Evolutionary conservation across 2,329 filamentous ascomycete species (phyloP).

Genomic region (Penicillium concentricum): DNA sequence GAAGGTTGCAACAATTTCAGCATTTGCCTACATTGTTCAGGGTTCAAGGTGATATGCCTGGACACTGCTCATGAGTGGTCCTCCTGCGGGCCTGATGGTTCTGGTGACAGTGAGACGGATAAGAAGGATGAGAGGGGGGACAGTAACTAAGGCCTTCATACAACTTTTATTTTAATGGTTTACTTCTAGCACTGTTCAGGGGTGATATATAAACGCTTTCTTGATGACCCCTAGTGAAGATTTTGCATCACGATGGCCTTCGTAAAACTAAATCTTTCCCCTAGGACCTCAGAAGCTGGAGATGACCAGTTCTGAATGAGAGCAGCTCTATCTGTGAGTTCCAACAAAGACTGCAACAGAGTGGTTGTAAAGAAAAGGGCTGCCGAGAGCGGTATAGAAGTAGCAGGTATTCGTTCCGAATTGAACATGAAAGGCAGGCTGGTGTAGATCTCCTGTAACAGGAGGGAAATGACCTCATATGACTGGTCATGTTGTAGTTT

Average conservation of each 20-base stretch:
- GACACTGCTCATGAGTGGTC: not conserved
- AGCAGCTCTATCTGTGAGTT: not conserved
- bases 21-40: not conserved
- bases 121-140: not conserved
- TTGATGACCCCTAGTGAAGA: not conserved
- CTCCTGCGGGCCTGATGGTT: not conserved
- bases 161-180: too few relatives aligned
- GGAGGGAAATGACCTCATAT: not conserved
- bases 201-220: not conserved
- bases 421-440: slow-evolving; percentile 3
- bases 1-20: not conserved
- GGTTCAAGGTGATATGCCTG: not conserved
- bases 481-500: not conserved
- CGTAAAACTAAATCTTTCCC: not conserved
- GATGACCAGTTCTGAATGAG: not conserved
- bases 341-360: not conserved
- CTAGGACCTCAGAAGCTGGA: not conserved
- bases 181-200: not conserved
- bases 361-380: not conserved
- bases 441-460: not conserved
- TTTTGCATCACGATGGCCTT: not conserved
- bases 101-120: not conserved
- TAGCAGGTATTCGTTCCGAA: not conserved
- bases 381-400: not conserved
- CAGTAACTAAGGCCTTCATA: too few relatives aligned